phyloP scores from a whole-genome alignment of 2,329 filamentous ascomycete genomes.

The Blastomyces percursus region DNA sequence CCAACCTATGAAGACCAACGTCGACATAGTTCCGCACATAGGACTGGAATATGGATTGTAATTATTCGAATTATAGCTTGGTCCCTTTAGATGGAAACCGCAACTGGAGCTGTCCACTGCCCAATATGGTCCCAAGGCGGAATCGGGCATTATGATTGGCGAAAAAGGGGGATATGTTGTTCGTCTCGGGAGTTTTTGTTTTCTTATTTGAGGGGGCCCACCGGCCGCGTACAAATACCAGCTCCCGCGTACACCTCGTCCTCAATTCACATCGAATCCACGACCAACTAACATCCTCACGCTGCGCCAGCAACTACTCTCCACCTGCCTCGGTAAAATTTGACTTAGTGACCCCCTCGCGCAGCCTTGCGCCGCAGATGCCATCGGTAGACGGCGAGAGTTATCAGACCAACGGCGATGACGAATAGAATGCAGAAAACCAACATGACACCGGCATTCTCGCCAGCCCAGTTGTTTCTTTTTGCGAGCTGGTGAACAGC shows the following conservation, averaged over 20 bases:
- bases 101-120: not conserved
- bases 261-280: not conserved
- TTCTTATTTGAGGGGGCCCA: not conserved
- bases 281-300: not conserved
- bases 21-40: not conserved
- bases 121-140: not conserved
- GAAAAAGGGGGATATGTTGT: not conserved
- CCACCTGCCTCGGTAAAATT: not conserved
- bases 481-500: slow-evolving; percentile 34
- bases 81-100: not conserved
- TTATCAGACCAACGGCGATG: slow-evolving; percentile 41
- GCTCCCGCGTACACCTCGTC: not conserved
- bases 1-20: not conserved
- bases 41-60: not conserved
- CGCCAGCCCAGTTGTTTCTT: slow-evolving; percentile 46
- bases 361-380: slow-evolving; percentile 26
- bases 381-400: slow-evolving; percentile 41
- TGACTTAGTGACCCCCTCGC: not conserved
- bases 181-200: not conserved
- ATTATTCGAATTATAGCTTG: not conserved
- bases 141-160: not conserved
- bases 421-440: slow-evolving; percentile 52
- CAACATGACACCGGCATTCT: slow-evolving; percentile 50
- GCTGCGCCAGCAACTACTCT: not conserved
- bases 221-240: not conserved